Evolutionary conservation across 345 rosid species (phyloP).

Genomic region (Salix koriyanagi): DNA sequence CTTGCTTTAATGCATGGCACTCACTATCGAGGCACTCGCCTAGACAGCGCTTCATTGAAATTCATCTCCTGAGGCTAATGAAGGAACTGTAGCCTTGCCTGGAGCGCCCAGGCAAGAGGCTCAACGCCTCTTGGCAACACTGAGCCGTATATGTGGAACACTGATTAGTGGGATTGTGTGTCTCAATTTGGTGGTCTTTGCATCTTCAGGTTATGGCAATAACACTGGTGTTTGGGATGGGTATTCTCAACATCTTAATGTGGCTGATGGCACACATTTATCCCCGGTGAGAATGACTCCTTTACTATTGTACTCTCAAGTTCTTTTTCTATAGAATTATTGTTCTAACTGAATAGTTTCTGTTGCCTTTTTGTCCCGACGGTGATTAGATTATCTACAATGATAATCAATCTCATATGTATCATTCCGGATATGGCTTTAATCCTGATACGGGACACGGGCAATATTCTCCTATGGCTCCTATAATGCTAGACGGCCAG

Average conservation of each 20-base stretch:
- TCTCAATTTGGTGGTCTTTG: constrained; percentile 2
- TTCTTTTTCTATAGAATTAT: background rate
- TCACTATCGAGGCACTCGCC: no score
- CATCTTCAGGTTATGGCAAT: constrained; percentile 45
- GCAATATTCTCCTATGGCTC: constrained; percentile 46
- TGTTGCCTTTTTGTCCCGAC: background rate
- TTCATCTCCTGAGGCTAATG: no score
- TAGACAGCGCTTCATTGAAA: no score
- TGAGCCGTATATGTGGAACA: background rate
- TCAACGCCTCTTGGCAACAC: no score
- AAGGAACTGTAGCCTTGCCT: no score
- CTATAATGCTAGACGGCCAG: constrained; percentile 56
- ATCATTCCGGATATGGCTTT: constrained; percentile 49
- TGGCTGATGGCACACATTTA: constrained; percentile 49
- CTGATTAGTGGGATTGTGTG: background rate
- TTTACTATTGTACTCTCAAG: background rate
- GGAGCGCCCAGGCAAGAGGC: no score
- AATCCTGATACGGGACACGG: constrained; percentile 52
- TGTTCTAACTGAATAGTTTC: background rate
- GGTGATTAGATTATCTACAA: constrained; percentile 47
- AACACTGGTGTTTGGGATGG: constrained; percentile 41
- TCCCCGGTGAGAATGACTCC: constrained; percentile 42
- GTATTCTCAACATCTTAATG: constrained; percentile 41
- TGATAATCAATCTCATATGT: constrained; percentile 48
- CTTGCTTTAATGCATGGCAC: no score